Base-by-base conservation (phyloP, 768 basidiomycete species). In the Auricularia heimuer region DNA sequence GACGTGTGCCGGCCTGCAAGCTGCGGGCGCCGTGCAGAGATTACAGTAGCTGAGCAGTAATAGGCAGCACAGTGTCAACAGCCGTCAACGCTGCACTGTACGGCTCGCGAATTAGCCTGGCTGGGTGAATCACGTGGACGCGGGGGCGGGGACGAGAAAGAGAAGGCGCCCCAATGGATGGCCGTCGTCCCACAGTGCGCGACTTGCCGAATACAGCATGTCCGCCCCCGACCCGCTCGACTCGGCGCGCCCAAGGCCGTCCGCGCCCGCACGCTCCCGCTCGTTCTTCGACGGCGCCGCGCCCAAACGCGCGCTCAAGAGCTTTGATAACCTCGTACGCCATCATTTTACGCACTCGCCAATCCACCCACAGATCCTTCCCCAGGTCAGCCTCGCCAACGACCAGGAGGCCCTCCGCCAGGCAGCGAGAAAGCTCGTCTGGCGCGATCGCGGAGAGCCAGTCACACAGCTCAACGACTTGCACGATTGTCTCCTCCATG, bases 361-460 rank as follows among this genome's bases (percentile, higher is more conserved):
- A 29, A 29, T 29, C 29, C 29, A 29, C 29, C 29, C 29, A 29
- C 29, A 29, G 87, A 29, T 29, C 12, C 39, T 42, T 7, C 39
- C 12, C 8, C 39, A 42, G 39, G 39, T 92, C 24, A 89, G 88
- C 14, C 80, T 94, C 64, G 92, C 92, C 3, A 92, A 92, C 75
- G 85, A 89, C 74, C 87, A 91, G 72, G 89, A 93, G 66, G 79
- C 83, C 2, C 77, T 93, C 37, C 81, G 76, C 67, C 85, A 85
- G 64, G 65, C 63, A 34, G 89, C 91, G 0, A 81, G 88, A 64
- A 90, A 85, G 73, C 87, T 92, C 75, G 84, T 94, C 3, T 91
- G 91, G 89, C 79, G 89, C 12, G 88, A 92, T 70, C 78, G 82
- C 67, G 90, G 92, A 3, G 85, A 92, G 73, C 88, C 85, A 18